Evolutionary conservation across 805 yeast species (phyloP).

Genomic region (Lachancea waltii): DNA sequence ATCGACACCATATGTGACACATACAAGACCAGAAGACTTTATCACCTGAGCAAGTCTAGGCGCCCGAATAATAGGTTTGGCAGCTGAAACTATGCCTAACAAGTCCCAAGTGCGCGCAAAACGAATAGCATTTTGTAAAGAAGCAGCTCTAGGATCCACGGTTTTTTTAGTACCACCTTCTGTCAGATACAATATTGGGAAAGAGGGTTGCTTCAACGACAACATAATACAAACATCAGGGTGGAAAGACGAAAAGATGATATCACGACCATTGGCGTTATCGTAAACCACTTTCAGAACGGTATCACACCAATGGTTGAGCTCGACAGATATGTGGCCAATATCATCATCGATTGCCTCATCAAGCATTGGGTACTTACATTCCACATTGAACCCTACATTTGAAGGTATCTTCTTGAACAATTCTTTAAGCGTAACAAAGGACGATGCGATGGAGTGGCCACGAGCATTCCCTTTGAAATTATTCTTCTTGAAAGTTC

Average conservation of each 20-base stretch:
- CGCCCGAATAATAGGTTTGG: constrained; percentile 76
- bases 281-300: constrained; percentile 75
- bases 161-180: constrained; percentile 79
- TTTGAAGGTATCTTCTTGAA: constrained; percentile 72
- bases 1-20: constrained; percentile 82
- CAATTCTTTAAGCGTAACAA: constrained; percentile 80
- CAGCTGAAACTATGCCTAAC: constrained; percentile 86
- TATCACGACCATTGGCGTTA: constrained; percentile 70
- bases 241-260: constrained; percentile 87
- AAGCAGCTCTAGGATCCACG: constrained; percentile 86
- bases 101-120: constrained; percentile 89
- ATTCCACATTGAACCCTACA: constrained; percentile 91
- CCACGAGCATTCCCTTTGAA: constrained; percentile 94
- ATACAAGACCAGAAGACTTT: constrained; percentile 82
- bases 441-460: constrained; percentile 80
- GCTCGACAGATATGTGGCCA: constrained; percentile 76
- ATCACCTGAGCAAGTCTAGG: constrained; percentile 90
- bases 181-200: constrained; percentile 84
- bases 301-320: constrained; percentile 85
- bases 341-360: constrained; percentile 86
- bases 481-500: constrained; percentile 77
- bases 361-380: constrained; percentile 91
- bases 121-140: constrained; percentile 84
- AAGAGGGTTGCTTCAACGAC: constrained; percentile 86
- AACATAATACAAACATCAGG: constrained; percentile 86